These are phyloP conservation scores for Eucalyptus decipiens DNA, from an alignment of 345 rosid species.

Conservation along the genomic window DNA sequence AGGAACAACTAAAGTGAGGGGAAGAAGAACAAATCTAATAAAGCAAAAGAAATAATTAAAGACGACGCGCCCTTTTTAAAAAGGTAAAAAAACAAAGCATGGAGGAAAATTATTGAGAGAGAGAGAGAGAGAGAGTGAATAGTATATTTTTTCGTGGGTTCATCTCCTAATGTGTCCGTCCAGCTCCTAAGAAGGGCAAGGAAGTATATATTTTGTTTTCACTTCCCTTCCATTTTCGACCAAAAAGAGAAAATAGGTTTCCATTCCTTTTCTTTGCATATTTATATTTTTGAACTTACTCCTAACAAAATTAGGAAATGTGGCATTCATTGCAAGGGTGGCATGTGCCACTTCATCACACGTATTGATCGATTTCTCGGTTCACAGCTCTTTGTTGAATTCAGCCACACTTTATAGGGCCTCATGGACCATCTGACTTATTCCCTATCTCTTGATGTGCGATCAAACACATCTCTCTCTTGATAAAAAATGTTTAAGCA, in stretches of 20 bases:
- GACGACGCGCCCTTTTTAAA: neutral
- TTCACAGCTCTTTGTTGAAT: neutral
- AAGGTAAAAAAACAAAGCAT: neutral
- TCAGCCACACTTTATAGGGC: neutral
- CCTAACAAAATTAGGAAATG: neutral
- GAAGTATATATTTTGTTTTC: neutral
- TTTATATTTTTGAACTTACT: neutral
- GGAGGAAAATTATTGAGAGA: neutral
- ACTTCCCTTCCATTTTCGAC: neutral
- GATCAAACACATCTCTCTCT: neutral
- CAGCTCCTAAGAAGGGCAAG: neutral
- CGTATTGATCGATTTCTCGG: neutral
- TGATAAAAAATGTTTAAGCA: neutral
- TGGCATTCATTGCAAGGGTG: neutral
- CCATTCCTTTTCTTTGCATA: neutral
- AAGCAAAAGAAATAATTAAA: neutral
- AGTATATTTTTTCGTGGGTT: neutral
- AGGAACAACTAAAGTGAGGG: neutral
- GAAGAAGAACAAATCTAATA: neutral
- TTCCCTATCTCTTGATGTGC: accelerated
- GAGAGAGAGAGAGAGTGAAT: neutral
- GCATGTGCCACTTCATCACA: neutral
- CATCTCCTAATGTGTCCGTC: neutral
- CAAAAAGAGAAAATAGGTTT: neutral
- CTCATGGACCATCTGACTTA: neutral